phyloP scores from a whole-genome alignment of 306 rosid species.

The Fragaria iinumae region DNA sequence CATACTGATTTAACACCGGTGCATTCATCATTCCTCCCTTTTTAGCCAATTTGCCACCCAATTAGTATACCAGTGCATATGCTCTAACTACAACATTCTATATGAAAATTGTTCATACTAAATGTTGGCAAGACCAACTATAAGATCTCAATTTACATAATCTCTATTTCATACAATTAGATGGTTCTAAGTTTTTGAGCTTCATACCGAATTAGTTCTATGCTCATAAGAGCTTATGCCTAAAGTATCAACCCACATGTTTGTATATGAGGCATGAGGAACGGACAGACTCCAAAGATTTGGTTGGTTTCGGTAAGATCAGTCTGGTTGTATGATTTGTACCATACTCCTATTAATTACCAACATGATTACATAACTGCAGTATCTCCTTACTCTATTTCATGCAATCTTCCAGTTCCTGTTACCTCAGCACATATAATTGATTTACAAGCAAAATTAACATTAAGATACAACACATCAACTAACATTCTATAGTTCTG shows the following conservation, averaged over 20 bases:
- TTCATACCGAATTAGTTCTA: background rate
- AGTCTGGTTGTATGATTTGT: too few relatives aligned
- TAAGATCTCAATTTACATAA: background rate
- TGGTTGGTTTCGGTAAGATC: too few relatives aligned
- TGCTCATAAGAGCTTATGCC: background rate
- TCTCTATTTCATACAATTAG: background rate
- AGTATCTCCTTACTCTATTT: background rate
- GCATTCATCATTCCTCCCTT: too few relatives aligned
- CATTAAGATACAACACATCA: background rate
- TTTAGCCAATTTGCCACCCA: too few relatives aligned
- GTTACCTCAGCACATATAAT: background rate
- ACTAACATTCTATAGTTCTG: too few relatives aligned
- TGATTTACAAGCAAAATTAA: background rate
- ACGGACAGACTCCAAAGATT: background rate
- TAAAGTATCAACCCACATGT: background rate
- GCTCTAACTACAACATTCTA: too few relatives aligned
- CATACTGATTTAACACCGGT: too few relatives aligned
- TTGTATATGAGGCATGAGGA: background rate
- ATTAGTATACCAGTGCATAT: too few relatives aligned
- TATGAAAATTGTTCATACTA: too few relatives aligned
- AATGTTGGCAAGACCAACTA: too few relatives aligned
- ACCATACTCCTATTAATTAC: too few relatives aligned
- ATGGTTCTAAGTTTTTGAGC: background rate
- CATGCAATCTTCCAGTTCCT: background rate
- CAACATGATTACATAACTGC: background rate